Base-by-base conservation (phyloP, 2,329 filamentous ascomycete species). In the Aspergillus fumigatiaffinis region DNA sequence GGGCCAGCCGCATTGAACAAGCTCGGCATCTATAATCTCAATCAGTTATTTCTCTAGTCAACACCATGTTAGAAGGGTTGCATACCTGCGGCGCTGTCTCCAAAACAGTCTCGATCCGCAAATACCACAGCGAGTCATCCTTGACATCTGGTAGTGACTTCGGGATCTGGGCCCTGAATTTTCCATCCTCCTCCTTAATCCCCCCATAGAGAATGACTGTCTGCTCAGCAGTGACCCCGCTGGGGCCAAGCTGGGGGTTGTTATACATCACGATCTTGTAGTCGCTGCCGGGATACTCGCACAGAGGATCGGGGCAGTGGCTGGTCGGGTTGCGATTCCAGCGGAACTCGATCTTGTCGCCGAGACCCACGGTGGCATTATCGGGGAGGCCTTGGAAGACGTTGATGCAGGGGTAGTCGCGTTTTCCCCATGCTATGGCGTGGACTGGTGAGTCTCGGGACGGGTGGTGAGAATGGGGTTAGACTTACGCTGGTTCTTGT, bases 321-420 rank as follows among this genome's bases (percentile, higher is more conserved):
- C 57, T 60, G 4, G 66, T 68, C 2, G 66, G 58, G 41, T 59
- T 53, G 17, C 69, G 67, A 63, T 72, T 60, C 58, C 69, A 72
- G 25, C 59, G 60, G 23, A 72, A 56, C 41, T 63, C 60, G 10
- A 72, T 53, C 3, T 60, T 59, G 42, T 64, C 60, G 20, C 66
- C 68, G 2, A 64, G 52, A 23, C 23, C 3, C 23, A 23, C 23
- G 2, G 23, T 23, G 2, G 23, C 23, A 23, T 23, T 23, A 23
- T 23, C 69, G 7, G 69, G 68, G 28, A 69, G 66, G 42, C 70
- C 70, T 47, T 71, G 70, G 62, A 62, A 69, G 54, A 71, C 66
- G 48, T 72, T 72, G 26, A 72, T 38, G 47, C 70, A 72, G 55
- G 63, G 23, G 55, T 72, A 72, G 52, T 72, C 69, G 23, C 70